Evolutionary conservation across 2,329 filamentous ascomycete species (phyloP), one percentile per base, ranked within the genome.

Genomic region (Phaeosphaeria sp.): DNA sequence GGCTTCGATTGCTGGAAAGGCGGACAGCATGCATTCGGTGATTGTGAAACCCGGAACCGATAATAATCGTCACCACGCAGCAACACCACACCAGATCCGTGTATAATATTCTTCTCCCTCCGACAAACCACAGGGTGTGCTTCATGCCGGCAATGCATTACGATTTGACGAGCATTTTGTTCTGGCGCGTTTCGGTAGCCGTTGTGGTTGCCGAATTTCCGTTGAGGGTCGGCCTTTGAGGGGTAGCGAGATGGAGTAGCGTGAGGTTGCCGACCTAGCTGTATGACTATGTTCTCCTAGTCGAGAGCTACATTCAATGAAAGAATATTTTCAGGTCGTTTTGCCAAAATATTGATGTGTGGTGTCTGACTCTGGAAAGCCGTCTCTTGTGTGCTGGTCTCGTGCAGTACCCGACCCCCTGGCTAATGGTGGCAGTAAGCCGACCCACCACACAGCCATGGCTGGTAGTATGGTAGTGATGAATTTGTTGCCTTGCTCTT

Each of bases 161-260:
- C 53, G 67, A 65, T 42, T 53, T 68, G 66, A 68, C 53, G 63
- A 68, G 59, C 59, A 57, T 61, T 60, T 61, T 55, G 60, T 55
- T 63, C 64, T 60, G 63, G 60, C 64, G 67, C 56, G 55, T 53
- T 47, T 52, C 17, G 25, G 33, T 36, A 22, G 36, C 39, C 42
- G 39, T 22, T 39, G 11, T 43, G 52, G 30, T 25, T 11, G 20
- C 44, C 13, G 30, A 13, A 13, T 13, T 3, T 6, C 11, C 30
- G 30, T 13, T 36, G 11, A 36, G 39, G 13, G 33, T 30, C 56
- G 48, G 51, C 51, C 15, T 43, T 56, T 52, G 56, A 43, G 56
- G 50, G 52, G 40, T 49, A 24, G 39, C 46, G 39, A 46, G 55
- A 30, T 53, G 21, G 48, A 52, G 47, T 43, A 53, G 55, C 27